A percentile compares a stretch with the other conserved stretches of the same genome.
These are phyloP conservation scores for Phytophthora citricola DNA, from an alignment of 352 stramenopile species.

Conservation along the genomic window DNA sequence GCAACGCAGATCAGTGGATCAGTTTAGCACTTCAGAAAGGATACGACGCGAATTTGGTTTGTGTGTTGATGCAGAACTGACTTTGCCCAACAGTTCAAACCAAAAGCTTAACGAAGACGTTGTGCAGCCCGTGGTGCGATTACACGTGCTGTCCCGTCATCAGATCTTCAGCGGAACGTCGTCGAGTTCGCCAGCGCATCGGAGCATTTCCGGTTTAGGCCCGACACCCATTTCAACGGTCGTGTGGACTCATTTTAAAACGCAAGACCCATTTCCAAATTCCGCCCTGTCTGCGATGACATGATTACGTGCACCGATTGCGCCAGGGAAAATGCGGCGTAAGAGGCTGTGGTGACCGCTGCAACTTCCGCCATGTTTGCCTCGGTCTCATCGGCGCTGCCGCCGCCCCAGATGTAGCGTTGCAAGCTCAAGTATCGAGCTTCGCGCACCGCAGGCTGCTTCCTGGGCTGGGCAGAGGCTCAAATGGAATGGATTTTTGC, in stretches of 20 bases:
- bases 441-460: background rate
- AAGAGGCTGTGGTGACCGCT: background rate
- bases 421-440: background rate
- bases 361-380: background rate
- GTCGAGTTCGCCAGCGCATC: no score
- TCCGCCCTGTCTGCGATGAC: background rate
- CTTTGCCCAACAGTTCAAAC: no score
- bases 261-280: no score
- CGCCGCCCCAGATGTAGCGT: background rate
- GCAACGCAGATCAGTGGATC: background rate
- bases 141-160: no score
- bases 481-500: no score
- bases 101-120: no score
- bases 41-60: no score
- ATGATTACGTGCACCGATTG: slow-evolving; percentile 18
- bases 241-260: background rate
- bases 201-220: no score
- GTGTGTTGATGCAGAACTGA: no score
- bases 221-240: slow-evolving; percentile 1
- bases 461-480: no score
- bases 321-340: slow-evolving; percentile 15
- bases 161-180: no score
- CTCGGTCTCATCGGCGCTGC: background rate
- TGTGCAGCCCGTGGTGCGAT: no score
- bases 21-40: background rate